Conservation (phyloP, 2,329 filamentous ascomycete species). For the Sarocladium kiliense region DNA sequence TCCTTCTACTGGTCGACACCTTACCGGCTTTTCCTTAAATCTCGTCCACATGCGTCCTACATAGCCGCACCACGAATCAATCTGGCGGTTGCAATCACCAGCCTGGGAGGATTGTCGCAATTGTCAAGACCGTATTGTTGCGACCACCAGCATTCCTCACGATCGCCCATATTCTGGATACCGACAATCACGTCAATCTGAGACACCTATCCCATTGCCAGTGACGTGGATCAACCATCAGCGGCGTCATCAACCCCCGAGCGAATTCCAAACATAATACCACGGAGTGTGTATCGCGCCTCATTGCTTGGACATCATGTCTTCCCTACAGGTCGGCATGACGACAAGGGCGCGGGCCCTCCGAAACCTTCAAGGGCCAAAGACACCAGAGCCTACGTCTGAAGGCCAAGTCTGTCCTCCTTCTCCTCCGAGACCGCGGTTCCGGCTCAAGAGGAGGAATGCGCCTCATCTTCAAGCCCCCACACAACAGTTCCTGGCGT, state of each 20-base stretch:
- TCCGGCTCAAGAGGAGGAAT: conserved; percentile 51
- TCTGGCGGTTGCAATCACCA: background rate
- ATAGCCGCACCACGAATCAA: background rate
- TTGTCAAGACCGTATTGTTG: background rate
- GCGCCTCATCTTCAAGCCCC: conserved; percentile 49
- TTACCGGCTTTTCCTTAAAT: background rate
- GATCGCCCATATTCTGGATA: background rate
- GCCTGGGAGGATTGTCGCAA: background rate
- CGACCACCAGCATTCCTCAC: background rate
- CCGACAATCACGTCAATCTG: background rate
- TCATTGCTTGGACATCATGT: conserved; percentile 28
- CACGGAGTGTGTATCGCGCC: background rate
- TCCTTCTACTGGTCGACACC: background rate
- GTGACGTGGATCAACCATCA: background rate
- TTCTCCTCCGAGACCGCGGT: conserved; percentile 46
- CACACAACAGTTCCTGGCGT: conserved; percentile 62
- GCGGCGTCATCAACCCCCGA: background rate
- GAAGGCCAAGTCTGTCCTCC: conserved; percentile 33
- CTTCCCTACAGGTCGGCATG: conserved; percentile 39
- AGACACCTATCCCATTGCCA: background rate
- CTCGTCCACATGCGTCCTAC: background rate
- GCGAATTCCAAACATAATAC: background rate
- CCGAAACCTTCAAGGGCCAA: conserved; percentile 34
- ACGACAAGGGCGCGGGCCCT: conserved; percentile 39
- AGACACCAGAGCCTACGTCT: conserved; percentile 47